Conservation (phyloP, 2,329 filamentous ascomycete genomes). For the Chaetomiaceae sp. region DNA sequence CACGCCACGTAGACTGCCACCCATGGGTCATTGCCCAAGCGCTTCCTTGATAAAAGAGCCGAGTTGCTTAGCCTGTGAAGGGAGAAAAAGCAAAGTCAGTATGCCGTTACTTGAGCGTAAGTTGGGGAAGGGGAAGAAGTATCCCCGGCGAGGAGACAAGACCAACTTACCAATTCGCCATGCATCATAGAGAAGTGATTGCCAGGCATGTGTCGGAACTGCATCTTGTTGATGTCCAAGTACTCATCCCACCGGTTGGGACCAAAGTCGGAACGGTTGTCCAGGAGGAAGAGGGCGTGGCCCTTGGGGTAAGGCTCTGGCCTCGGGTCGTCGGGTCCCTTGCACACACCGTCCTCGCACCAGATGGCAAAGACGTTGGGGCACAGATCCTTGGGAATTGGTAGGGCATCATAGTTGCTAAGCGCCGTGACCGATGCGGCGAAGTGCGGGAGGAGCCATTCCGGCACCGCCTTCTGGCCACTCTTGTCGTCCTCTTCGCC, state of each 20-base stretch:
- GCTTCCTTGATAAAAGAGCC: constrained; percentile 23
- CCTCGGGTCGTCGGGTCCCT: constrained; percentile 57
- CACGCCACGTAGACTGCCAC: not conserved
- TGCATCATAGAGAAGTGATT: constrained; percentile 77
- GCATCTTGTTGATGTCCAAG: constrained; percentile 54
- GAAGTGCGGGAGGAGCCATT: constrained; percentile 72
- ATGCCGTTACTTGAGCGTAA: not conserved
- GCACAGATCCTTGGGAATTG: constrained; percentile 52
- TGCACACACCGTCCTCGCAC: constrained; percentile 68
- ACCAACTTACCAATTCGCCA: constrained; percentile 38
- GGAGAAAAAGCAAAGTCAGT: constrained; percentile 20
- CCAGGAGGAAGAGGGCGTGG: constrained; percentile 63
- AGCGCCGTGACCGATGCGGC: constrained; percentile 61
- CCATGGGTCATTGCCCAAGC: not conserved
- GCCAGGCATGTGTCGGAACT: constrained; percentile 60
- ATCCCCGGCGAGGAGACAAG: not conserved
- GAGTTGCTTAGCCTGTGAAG: constrained; percentile 31
- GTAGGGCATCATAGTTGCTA: constrained; percentile 61
- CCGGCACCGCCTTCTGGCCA: no score
- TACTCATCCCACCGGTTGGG: constrained; percentile 65
- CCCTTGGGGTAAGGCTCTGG: constrained; percentile 54
- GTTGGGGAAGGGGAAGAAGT: not conserved
- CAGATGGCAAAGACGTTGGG: constrained; percentile 62
- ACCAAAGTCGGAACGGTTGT: constrained; percentile 66
- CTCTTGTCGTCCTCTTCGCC: constrained; percentile 54